Evolutionary conservation across 768 basidiomycete species (phyloP), one percentile per base, ranked within the genome.

Genomic region (Basidioascus undulatus): DNA sequence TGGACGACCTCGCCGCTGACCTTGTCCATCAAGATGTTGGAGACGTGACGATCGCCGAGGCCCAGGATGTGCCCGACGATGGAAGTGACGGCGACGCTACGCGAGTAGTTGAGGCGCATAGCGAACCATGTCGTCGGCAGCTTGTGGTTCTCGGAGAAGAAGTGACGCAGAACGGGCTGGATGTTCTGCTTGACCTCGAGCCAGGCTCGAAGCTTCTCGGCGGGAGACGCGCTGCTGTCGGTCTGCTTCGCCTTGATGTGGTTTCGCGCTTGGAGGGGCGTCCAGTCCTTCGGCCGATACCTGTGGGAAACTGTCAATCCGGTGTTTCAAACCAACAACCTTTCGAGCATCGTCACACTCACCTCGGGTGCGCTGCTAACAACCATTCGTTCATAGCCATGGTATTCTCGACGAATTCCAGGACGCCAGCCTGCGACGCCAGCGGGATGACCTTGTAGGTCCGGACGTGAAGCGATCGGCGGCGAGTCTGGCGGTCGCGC

Each of bases 21-120:
- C 36, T 70, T 69, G 56, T 96, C 86, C 34, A 96, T 62, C 34
- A 98, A 64, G 50, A 98, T 89, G 57, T 98, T 98, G 32, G 77
- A 76, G 6, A 68, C 67, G 54, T 98, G 89, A 11, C 89, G 70
- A 55, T 98, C 89, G 0, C 89, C 89, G 1, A 98, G 64, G 7
- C 89, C 89, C 16, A 96, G 61, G 32, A 92, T 63, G 51, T 89
- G 78, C 0, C 89, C 92, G 15, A 92, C 81, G 43, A 96, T 92
- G 9, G 82, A 86, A 2, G 73, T 84, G 0, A 80, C 80, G 5
- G 92, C 92, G 13, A 86, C 79, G 55, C 84, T 89, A 26, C 92
- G 72, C 2, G 76, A 71, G 57, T 94, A 98, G 50, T 72, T 73
- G 19, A 96, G 60, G 19, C 86, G 71, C 73, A 76, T 84, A 11